Conservation (phyloP, 2,329 filamentous ascomycete species). For the Mycosphaerelloides madeirae region DNA sequence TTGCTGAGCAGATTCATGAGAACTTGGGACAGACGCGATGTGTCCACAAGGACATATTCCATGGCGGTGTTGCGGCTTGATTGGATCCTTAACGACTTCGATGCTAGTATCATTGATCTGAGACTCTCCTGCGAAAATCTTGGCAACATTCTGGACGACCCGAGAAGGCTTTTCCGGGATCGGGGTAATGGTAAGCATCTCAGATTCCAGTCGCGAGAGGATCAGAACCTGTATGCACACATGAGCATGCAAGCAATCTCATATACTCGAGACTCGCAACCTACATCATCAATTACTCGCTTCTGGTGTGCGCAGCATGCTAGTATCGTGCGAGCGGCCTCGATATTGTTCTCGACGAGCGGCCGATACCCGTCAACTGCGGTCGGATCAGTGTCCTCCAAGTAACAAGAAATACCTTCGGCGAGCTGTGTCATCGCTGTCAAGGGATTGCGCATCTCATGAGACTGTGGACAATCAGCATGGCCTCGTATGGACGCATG, state of each 20-base stretch:
- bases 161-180: slow-evolving; percentile 32
- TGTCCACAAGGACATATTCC: slow-evolving; percentile 18
- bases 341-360: slow-evolving; percentile 14
- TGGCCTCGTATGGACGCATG: too few relatives aligned
- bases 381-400: neutral
- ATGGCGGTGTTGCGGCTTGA: neutral
- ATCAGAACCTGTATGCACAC: too few relatives aligned
- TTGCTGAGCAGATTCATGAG: slow-evolving; percentile 25
- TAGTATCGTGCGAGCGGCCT: slow-evolving; percentile 27
- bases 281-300: slow-evolving; percentile 46
- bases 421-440: slow-evolving; percentile 41
- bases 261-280: too few relatives aligned
- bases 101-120: slow-evolving; percentile 23
- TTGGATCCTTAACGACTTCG: neutral
- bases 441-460: slow-evolving; percentile 43
- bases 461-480: too few relatives aligned
- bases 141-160: slow-evolving; percentile 31
- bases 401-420: slow-evolving; percentile 31
- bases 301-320: slow-evolving; percentile 30
- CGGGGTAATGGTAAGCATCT: slow-evolving; percentile 34
- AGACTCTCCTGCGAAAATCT: slow-evolving; percentile 38
- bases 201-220: slow-evolving; percentile 34
- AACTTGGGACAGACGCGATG: slow-evolving; percentile 21
- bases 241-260: too few relatives aligned
- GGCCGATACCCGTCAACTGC: neutral